Percentiles rank a stretch among this genome's conserved stretches.
Conservation (phyloP, 2,329 filamentous ascomycete species). For the Didymellaceae sp. region DNA sequence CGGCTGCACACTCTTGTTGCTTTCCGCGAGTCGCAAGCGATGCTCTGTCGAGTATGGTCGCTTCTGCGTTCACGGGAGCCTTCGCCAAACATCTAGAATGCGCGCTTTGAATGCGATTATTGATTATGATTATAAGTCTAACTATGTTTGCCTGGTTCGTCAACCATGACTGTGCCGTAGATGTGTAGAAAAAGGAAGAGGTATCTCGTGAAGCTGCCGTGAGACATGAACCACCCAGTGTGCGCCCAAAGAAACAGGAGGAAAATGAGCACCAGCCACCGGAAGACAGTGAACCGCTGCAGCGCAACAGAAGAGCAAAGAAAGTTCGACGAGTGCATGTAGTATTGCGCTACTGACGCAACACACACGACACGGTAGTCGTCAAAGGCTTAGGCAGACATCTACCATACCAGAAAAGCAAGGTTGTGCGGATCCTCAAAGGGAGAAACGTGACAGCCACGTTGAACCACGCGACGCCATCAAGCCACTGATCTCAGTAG, state of each 20-base stretch:
- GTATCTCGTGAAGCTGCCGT: slow-evolving; percentile 29
- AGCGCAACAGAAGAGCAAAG: slow-evolving; percentile 5
- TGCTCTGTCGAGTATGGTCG: neutral
- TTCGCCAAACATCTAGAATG: neutral
- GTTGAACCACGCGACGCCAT: slow-evolving; percentile 39
- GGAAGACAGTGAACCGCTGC: neutral
- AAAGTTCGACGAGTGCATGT: slow-evolving; percentile 8
- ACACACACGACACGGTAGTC: slow-evolving; percentile 14
- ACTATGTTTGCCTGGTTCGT: slow-evolving; percentile 14
- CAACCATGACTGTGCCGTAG: slow-evolving; percentile 17
- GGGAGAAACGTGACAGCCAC: slow-evolving; percentile 41
- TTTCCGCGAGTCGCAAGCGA: slow-evolving; percentile 2
- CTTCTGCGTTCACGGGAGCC: neutral
- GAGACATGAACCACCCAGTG: slow-evolving; percentile 15
- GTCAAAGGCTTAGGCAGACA: slow-evolving; percentile 12
- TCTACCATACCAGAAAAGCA: slow-evolving; percentile 22
- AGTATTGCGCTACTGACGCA: slow-evolving; percentile 18
- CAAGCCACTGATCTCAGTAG: slow-evolving; percentile 45
- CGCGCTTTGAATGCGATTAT: slow-evolving; percentile 5
- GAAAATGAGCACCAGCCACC: slow-evolving; percentile 1
- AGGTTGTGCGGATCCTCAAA: slow-evolving; percentile 19
- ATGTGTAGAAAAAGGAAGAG: slow-evolving; percentile 23
- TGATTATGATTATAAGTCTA: slow-evolving; percentile 10
- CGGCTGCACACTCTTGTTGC: neutral
- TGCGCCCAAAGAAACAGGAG: slow-evolving; percentile 17